Conservation (phyloP, 2,329 filamentous ascomycete genomes). For the Ophiosphaerella narmari region DNA sequence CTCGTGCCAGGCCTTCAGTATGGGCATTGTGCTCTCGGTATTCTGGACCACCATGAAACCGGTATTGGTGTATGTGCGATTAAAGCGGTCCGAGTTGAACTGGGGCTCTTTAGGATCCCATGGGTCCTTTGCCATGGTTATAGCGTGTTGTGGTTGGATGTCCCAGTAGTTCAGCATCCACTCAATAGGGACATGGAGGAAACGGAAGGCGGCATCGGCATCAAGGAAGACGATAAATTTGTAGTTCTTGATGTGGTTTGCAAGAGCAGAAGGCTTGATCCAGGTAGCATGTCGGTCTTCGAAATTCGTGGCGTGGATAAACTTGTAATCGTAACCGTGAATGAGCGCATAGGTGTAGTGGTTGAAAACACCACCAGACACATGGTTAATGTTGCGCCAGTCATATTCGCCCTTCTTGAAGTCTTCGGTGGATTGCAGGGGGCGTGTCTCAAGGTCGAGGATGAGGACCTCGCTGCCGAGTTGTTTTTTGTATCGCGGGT, state of each 20-base stretch:
- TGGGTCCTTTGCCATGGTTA: constrained; percentile 55
- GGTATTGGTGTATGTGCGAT: constrained; percentile 55
- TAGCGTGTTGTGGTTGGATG: constrained; percentile 47
- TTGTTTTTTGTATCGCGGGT: constrained; percentile 38
- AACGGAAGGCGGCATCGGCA: constrained; percentile 53
- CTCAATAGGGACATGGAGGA: constrained; percentile 54
- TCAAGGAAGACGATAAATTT: constrained; percentile 57
- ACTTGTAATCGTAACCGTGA: constrained; percentile 57
- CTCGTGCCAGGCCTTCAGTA: constrained; percentile 56
- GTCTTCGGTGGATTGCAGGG: constrained; percentile 36
- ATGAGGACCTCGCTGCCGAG: constrained; percentile 43
- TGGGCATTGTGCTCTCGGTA: constrained; percentile 53
- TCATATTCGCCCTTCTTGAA: constrained; percentile 40
- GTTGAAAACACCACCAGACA: constrained; percentile 44
- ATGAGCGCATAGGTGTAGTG: constrained; percentile 49
- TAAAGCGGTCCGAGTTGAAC: constrained; percentile 50
- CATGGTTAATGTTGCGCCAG: constrained; percentile 45
- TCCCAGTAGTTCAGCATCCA: constrained; percentile 59
- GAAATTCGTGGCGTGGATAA: constrained; percentile 49
- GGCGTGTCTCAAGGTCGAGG: constrained; percentile 44
- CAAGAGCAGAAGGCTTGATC: constrained; percentile 51
- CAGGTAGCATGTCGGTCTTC: constrained; percentile 52
- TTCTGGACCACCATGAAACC: constrained; percentile 61
- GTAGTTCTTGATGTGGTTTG: constrained; percentile 44
- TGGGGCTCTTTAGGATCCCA: constrained; percentile 37